Evolutionary conservation across 768 basidiomycete species (phyloP), one percentile per base, ranked within the genome.

Genomic region (Kwoniella sp.): DNA sequence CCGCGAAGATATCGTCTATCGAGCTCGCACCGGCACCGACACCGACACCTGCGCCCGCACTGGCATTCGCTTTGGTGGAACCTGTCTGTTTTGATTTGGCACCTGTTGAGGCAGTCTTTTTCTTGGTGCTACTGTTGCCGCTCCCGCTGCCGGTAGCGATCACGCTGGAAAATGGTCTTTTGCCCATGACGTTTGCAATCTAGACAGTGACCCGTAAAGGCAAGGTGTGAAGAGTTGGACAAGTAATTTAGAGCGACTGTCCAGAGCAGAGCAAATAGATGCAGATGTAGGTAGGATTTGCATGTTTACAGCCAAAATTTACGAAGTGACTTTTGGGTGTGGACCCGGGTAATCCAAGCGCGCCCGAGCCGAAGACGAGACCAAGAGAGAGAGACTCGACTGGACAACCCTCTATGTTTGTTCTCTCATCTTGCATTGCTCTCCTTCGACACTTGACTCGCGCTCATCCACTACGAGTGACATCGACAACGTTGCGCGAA

Each of bases 1-100:
- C 57, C 17, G 63, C 63, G 20, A 65, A 65, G 13, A 65, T 65
- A 34, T 65, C 63, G 52, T 65, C 63, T 28, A 65, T 65, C 17
- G 63, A 65, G n/a, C 26, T 55, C 11, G 57, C 25, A 34, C 20
- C 31, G n/a, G 12, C 30, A 23, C 13, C 31, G 34, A 17, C 8
- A 45, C 41, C 41, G 20, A 17, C 17, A 45, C 41, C 17, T 3
- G 41, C 41, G 20, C n/a, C n/a, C n/a, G n/a, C n/a, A n/a, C n/a
- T n/a, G n/a, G n/a, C n/a, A n/a, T n/a, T n/a, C n/a, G n/a, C n/a
- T n/a, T n/a, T n/a, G n/a, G n/a, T n/a, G n/a, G n/a, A n/a, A n/a
- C n/a, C n/a, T n/a, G n/a, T n/a, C n/a, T n/a, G n/a, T n/a, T 45
- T 34, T 34, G 34, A 34, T 34, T 34, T n/a, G n/a, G n/a, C n/a